Conservation (phyloP, 2,329 filamentous ascomycete species). For the Fusarium sp. region DNA sequence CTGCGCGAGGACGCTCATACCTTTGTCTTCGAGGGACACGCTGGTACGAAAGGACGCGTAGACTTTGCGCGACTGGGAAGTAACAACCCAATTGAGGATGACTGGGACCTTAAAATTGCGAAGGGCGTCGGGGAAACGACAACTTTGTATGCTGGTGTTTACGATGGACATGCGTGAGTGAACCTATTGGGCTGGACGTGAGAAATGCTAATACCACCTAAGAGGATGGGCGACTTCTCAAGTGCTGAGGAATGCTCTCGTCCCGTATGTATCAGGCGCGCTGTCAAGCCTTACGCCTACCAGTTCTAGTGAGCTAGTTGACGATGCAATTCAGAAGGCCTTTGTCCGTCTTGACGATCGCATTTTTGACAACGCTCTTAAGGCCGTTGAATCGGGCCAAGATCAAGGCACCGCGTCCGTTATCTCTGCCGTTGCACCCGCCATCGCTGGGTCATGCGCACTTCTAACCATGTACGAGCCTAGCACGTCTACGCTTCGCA, state of each 20-base stretch:
- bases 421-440: conserved; percentile 52
- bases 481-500: conserved; percentile 63
- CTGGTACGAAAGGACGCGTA: conserved; percentile 48
- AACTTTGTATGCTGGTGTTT: conserved; percentile 56
- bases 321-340: conserved; percentile 66
- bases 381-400: conserved; percentile 47
- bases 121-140: conserved; percentile 47
- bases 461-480: conserved; percentile 73
- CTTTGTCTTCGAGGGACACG: conserved; percentile 48
- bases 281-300: conserved; percentile 49
- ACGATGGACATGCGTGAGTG: conserved; percentile 63
- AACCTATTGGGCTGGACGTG: no score
- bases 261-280: conserved; percentile 57
- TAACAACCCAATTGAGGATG: conserved; percentile 54
- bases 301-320: conserved; percentile 61
- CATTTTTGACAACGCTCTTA: conserved; percentile 58
- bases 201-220: conserved; percentile 12
- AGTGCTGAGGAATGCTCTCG: conserved; percentile 56
- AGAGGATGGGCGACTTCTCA: conserved; percentile 58
- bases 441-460: conserved; percentile 70
- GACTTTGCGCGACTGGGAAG: conserved; percentile 53
- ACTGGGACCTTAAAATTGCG: conserved; percentile 51
- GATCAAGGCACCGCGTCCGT: conserved; percentile 48
- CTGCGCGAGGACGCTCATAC: conserved; percentile 49
- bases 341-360: conserved; percentile 70